Conservation (phyloP, 2,329 filamentous ascomycete species). For the Colletotrichum plurivorum region DNA sequence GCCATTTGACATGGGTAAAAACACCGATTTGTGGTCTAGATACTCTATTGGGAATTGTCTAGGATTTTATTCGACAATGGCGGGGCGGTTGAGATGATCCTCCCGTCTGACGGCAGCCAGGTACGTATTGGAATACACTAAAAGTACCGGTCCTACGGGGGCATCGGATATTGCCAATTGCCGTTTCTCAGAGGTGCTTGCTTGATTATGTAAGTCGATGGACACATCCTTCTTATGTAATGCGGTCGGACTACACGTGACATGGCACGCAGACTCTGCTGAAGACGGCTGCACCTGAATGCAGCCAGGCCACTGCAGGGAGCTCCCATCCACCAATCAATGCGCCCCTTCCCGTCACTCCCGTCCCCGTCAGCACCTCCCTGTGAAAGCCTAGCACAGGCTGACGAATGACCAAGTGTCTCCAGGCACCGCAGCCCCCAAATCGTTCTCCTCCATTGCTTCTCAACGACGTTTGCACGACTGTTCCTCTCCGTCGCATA, state of each 20-base stretch:
- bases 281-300: neutral
- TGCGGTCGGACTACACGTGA: neutral
- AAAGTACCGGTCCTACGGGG: neutral
- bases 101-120: constrained; percentile 12
- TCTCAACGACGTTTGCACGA: neutral
- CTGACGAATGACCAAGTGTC: constrained; percentile 38
- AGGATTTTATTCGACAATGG: neutral
- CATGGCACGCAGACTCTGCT: neutral
- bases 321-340: constrained; percentile 34
- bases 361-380: constrained; percentile 27
- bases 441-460: neutral
- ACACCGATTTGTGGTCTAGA: neutral
- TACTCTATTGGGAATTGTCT: neutral
- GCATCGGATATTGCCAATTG: constrained; percentile 10
- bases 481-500: neutral
- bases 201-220: neutral
- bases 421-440: neutral
- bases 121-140: neutral
- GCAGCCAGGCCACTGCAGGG: constrained; percentile 31
- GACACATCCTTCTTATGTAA: neutral
- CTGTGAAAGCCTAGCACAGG: constrained; percentile 24
- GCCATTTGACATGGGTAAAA: neutral
- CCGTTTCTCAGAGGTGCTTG: neutral
- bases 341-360: constrained; percentile 29
- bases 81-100: neutral